A percentile compares a stretch with the other conserved stretches of the same genome.
These are phyloP conservation scores for Tulasnella sp. DNA, from an alignment of 768 basidiomycete genomes.

Conservation along the genomic window DNA sequence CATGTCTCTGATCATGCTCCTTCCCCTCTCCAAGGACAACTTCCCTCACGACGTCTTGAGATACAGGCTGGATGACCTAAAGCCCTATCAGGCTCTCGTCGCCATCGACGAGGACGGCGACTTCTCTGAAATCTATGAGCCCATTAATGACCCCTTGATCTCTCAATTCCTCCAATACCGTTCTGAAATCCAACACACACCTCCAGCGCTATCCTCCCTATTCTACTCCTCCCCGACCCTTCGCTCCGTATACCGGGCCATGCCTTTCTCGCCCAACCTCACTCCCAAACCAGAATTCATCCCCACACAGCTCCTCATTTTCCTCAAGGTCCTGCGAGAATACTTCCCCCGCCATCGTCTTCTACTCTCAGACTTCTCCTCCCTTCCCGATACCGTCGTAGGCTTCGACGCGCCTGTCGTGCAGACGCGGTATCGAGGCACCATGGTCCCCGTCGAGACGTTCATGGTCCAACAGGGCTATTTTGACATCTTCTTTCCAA, in stretches of 20 bases:
- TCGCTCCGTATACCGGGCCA: slow-evolving; percentile 49
- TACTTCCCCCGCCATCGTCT: slow-evolving; percentile 90
- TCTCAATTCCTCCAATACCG: slow-evolving; percentile 64
- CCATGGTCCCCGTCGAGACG: slow-evolving; percentile 80
- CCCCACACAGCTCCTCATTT: slow-evolving; percentile 78
- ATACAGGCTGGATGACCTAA: slow-evolving; percentile 67
- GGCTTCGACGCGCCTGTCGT: slow-evolving; percentile 83
- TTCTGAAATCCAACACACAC: slow-evolving; percentile 42
- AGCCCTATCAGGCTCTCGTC: slow-evolving; percentile 76
- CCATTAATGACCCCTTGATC: slow-evolving; percentile 77
- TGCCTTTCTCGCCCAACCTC: slow-evolving; percentile 88
- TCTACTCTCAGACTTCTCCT: slow-evolving; percentile 85
- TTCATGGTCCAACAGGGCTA: slow-evolving; percentile 88
- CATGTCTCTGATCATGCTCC: not conserved
- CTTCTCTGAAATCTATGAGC: slow-evolving; percentile 71
- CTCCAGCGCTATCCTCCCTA: slow-evolving; percentile 40
- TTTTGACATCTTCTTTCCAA: slow-evolving; percentile 99
- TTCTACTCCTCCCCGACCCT: slow-evolving; percentile 43
- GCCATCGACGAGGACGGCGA: slow-evolving; percentile 70
- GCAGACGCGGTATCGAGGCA: slow-evolving; percentile 78
- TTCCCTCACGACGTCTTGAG: slow-evolving; percentile 93
- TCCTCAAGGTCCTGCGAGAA: slow-evolving; percentile 69
- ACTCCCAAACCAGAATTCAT: slow-evolving; percentile 71
- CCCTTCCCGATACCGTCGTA: slow-evolving; percentile 72
- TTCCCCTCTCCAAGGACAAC: slow-evolving; percentile 54